Evolutionary conservation across 306 rosid genomes (phyloP), one percentile per base, ranked within the genome.

Genomic region (Gillenia trifoliata): DNA sequence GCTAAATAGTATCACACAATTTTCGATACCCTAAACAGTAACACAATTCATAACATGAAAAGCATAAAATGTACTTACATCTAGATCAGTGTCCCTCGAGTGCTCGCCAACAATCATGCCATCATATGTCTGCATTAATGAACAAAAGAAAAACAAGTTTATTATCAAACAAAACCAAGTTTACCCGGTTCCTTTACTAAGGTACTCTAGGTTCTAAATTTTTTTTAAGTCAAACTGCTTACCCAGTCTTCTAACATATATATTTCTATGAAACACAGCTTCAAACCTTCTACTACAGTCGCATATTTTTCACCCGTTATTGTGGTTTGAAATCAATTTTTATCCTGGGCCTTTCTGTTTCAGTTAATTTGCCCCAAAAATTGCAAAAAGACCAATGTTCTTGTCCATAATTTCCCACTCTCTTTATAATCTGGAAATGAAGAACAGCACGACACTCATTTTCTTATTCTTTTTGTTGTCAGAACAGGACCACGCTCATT

Each of bases 71-170:
- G 63, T 45, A 41, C 92, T 85, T 82, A 94, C 99, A 84, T 94
- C 99, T 73, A 94, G 89, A 86, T 94, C 99, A 0, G 91, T 74
- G 74, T 94, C 97, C 79, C 97, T 87, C 19, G 99, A 90, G 76
- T 92, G 95, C 67, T 94, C 97, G 65, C 99, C 99, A 78, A 94
- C 83, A 66, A 94, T 94, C 97, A 94, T 94, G 65, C 99, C 99
- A 83, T 94, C 99, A 79, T 94, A 94, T 11, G 97, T 3, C 99
- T 94, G 92, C 72, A 66, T n/a, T 41, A 81, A 84, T 26, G 45
- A 83, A 43, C 30, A 79, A 75, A 45, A 30, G 36, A 31, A 34
- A 61, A 80, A 34, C 72, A 69, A 6, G 30, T 17, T 57, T 33
- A n/a, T 16, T 50, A 56, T 13, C 55, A 61, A 38, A 52, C 7